A percentile compares a stretch with the other conserved stretches of the same genome.
Conservation (phyloP, 768 basidiomycete genomes). For the Leccinum olivaceopallidum region DNA sequence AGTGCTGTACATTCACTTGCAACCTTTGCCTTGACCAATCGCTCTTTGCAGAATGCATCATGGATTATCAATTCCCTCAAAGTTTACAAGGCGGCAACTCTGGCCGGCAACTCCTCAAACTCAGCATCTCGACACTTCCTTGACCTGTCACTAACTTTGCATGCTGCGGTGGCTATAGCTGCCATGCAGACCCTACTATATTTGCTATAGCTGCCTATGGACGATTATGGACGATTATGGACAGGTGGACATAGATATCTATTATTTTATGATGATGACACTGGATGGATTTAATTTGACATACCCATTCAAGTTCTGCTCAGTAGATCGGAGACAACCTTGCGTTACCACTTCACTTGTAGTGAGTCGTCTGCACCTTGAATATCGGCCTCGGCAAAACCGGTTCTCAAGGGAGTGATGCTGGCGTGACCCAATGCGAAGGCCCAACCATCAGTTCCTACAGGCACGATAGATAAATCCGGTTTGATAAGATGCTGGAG, state of each 20-base stretch:
- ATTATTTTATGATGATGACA: slow-evolving; percentile 12
- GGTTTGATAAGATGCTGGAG: slow-evolving; percentile 70
- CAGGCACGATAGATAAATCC: slow-evolving; percentile 54
- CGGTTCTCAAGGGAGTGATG: slow-evolving; percentile 75
- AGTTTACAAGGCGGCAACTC: slow-evolving; percentile 62
- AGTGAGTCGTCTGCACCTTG: slow-evolving; percentile 1
- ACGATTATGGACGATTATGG: slow-evolving; percentile 1
- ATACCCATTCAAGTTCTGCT: not conserved
- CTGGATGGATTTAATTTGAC: slow-evolving; percentile 11
- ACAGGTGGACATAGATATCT: slow-evolving; percentile 4
- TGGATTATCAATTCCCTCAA: slow-evolving; percentile 82
- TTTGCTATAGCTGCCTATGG: slow-evolving; percentile 16
- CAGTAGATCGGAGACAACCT: slow-evolving; percentile 39
- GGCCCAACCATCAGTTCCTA: slow-evolving; percentile 84
- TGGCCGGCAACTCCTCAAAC: slow-evolving; percentile 39
- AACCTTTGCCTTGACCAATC: slow-evolving; percentile 5
- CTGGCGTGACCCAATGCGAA: slow-evolving; percentile 67
- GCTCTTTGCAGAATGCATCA: slow-evolving; percentile 59
- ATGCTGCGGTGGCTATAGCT: slow-evolving; percentile 9
- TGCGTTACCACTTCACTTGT: slow-evolving; percentile 36
- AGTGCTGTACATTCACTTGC: slow-evolving; percentile 24
- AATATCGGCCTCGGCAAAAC: slow-evolving; percentile 57
- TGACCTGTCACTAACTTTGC: slow-evolving; percentile 9
- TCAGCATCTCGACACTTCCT: slow-evolving; percentile 6
- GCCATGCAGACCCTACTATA: slow-evolving; percentile 18